Evolutionary conservation across 176 grass and related monocot genomes (phyloP), one percentile per base, ranked within the genome.

Genomic region (Melocanna baccifera): DNA sequence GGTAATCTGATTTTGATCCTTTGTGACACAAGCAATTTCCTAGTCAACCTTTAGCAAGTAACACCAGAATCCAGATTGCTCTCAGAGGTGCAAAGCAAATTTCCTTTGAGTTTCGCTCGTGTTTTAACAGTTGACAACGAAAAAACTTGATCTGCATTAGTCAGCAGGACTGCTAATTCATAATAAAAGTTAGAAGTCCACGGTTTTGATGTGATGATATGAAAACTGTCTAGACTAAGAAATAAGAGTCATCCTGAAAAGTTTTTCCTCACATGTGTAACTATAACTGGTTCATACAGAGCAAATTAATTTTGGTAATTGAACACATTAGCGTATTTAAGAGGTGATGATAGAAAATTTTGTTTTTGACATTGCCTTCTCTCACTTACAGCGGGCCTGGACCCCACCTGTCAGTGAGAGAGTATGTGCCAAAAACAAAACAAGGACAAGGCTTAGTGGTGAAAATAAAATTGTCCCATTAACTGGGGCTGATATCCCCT

Each of bases 31-130:
- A 63, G 46, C 53, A 86, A 34, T 71, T 82, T 76, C 53, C 37
- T 64, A 77, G 26, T 42, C 43, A 53, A 86, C 53, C 15, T 71
- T 88, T 37, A 72, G 13, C 40, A 46, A 71, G 25, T 83, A 51
- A 80, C 46, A 73, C 9, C 59, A 57, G 28, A 66, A 63, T 46
- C 48, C 37, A 76, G 42, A 73, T 39, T 22, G 4, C 42, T 77
- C 16, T 76, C 42, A 36, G 37, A 15, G 12, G 29, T 26, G 19
- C 52, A 51, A 64, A 53, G 32, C 7, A 39, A 41, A 55, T 18
- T 65, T 69, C 4, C 20, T 40, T 73, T 48, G 1, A 13, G 13
- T n/a, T 64, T 50, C 53, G 3, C 30, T 30, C 26, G 9, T 55
- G 34, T 41, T 72, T 56, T 57, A 40, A 48, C 12, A 9, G 14